Conservation (phyloP, 1,284 basidiomycete genomes). For the Cryptococcus sp. region DNA sequence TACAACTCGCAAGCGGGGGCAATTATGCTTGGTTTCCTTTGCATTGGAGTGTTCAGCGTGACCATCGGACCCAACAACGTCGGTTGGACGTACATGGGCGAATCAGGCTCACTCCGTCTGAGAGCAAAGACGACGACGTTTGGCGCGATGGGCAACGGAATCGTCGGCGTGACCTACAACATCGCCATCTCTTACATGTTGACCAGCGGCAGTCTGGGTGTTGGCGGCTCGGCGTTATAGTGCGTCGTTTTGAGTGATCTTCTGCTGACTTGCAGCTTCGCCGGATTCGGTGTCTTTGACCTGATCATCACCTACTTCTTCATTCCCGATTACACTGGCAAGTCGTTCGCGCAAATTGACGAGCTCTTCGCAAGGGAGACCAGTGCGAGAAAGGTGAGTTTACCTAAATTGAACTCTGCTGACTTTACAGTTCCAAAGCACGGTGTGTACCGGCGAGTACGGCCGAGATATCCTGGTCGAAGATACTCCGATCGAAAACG, state of each 20-base stretch:
- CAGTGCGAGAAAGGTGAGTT: background rate
- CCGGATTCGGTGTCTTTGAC: slow-evolving; percentile 4
- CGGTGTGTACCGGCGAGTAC: too few species aligned
- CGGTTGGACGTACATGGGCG: background rate
- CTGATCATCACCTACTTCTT: slow-evolving; percentile 15
- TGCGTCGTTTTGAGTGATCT: too few species aligned
- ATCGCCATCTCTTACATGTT: slow-evolving; percentile 5
- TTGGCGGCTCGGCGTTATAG: too few species aligned
- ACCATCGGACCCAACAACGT: background rate
- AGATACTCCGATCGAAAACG: too few species aligned
- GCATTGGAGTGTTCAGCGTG: background rate
- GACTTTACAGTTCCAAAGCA: too few species aligned
- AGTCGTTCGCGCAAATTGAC: slow-evolving; percentile 15
- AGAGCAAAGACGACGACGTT: slow-evolving; percentile 1
- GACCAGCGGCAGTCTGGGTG: too few species aligned
- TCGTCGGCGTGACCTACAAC: background rate
- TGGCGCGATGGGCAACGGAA: background rate
- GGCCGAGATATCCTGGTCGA: too few species aligned
- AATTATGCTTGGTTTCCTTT: background rate
- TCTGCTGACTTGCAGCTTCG: too few species aligned
- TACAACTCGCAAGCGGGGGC: too few species aligned
- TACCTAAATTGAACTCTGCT: too few species aligned
- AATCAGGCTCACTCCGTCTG: slow-evolving; percentile 1
- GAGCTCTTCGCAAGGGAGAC: slow-evolving; percentile 10
- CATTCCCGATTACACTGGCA: slow-evolving; percentile 23